These are phyloP conservation scores for Puccinia sorghi DNA, from an alignment of 1,284 basidiomycete genomes.

Conservation along the genomic window DNA sequence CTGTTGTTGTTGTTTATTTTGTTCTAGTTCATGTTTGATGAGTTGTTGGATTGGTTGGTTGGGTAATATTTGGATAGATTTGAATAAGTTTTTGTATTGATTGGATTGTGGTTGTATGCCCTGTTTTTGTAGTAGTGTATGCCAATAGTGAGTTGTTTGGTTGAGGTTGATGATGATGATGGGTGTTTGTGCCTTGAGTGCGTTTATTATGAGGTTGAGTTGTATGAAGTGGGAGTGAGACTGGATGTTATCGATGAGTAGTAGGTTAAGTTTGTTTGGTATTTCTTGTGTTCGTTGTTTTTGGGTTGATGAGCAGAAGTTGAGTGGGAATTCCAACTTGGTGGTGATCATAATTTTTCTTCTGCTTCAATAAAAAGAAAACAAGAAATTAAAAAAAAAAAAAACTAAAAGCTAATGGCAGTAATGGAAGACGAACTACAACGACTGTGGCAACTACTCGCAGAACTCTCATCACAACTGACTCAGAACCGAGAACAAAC, in stretches of 20 bases:
- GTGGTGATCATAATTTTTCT: too few relatives aligned
- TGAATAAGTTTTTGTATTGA: background rate
- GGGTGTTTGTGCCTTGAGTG: background rate
- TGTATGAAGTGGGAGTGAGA: background rate
- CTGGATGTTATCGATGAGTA: background rate
- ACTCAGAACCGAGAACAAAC: slow-evolving; percentile 79
- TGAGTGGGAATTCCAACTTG: too few relatives aligned
- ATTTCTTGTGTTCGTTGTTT: background rate
- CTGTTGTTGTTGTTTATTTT: background rate
- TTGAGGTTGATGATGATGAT: background rate
- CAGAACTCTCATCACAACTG: slow-evolving; percentile 81
- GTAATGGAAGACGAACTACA: slow-evolving; percentile 68
- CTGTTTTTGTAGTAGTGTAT: too few relatives aligned
- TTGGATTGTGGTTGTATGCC: background rate
- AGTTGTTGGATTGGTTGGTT: background rate
- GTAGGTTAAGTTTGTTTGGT: background rate
- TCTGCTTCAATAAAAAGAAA: background rate
- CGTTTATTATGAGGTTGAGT: background rate
- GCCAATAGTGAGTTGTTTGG: background rate
- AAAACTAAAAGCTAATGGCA: slow-evolving; percentile 16
- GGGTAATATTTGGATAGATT: background rate
- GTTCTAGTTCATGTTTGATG: background rate
- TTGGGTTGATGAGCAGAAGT: too few relatives aligned
- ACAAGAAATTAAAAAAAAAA: background rate
- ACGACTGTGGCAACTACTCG: slow-evolving; percentile 74